phyloP scores from a whole-genome alignment of 345 rosid species.

The Hibiscus mutabilis region DNA sequence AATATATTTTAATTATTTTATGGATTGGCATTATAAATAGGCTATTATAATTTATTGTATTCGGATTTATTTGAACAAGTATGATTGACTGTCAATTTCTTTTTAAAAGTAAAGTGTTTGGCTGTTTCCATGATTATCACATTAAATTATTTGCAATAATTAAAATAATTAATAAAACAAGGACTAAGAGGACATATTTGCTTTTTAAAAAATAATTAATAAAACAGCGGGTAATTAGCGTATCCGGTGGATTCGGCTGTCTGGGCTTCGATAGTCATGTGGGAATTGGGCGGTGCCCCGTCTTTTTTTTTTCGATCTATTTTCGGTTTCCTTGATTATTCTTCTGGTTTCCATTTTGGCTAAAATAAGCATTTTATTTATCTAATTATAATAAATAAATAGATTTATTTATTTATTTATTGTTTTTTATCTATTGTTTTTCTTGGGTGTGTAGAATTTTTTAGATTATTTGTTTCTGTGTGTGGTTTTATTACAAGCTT shows the following conservation, averaged over 20 bases:
- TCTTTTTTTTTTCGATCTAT: background rate
- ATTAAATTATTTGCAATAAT: background rate
- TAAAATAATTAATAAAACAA: background rate
- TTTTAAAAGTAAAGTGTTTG: background rate
- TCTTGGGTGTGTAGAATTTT: background rate
- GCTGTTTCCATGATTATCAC: background rate
- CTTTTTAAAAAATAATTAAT: background rate
- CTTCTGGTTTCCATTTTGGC: background rate
- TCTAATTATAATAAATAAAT: too few species aligned
- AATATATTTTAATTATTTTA: too few species aligned
- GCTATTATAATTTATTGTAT: background rate
- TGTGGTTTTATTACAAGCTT: background rate
- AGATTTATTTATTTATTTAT: too few species aligned
- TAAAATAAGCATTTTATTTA: too few species aligned
- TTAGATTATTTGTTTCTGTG: background rate
- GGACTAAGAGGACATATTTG: background rate
- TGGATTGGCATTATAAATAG: too few species aligned
- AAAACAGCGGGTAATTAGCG: background rate
- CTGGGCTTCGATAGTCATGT: background rate
- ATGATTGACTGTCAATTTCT: background rate
- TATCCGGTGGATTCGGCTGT: constrained; percentile 6
- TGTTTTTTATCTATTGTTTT: background rate
- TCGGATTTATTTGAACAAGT: background rate
- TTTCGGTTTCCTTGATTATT: background rate
- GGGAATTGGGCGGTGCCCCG: constrained; percentile 15